Percentiles rank a stretch among this genome's conserved stretches.
Conservation (phyloP, 805 yeast genomes). For the Kuraishia capsulata region DNA sequence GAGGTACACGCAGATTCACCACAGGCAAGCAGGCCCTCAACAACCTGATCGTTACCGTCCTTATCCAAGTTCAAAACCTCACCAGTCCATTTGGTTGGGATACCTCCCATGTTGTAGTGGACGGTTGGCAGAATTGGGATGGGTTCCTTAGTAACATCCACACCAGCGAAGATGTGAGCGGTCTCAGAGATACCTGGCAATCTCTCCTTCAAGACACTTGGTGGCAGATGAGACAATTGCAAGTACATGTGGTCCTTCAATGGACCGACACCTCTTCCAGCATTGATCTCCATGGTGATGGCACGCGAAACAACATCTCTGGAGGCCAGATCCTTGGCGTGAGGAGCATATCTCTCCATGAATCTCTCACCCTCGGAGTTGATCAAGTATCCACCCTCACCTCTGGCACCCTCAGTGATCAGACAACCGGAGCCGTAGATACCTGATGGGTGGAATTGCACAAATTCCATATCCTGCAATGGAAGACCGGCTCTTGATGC, state of each 20-base stretch:
- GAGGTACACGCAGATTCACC: conserved; percentile 99
- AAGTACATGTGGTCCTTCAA: conserved; percentile 90
- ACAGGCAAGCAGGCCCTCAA: conserved; percentile 92
- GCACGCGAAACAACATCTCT: conserved; percentile 98
- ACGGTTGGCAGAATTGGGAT: conserved; percentile 98
- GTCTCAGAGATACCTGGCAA: conserved; percentile 99
- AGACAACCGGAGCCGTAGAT: conserved; percentile 98
- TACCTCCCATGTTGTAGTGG: conserved; percentile 99
- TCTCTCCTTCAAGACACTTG: conserved; percentile 86
- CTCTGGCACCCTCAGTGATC: conserved; percentile 99
- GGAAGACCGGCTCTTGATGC: conserved; percentile 98
- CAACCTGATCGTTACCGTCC: conserved; percentile 81
- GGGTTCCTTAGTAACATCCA: conserved; percentile 98
- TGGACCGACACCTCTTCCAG: conserved; percentile 98
- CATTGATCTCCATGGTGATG: conserved; percentile 96
- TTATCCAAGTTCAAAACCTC: conserved; percentile 81
- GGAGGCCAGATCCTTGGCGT: conserved; percentile 96
- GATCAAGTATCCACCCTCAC: conserved; percentile 97
- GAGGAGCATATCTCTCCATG: conserved; percentile 99
- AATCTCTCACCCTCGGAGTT: conserved; percentile 98
- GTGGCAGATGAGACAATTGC: conserved; percentile 91
- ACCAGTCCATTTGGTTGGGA: conserved; percentile 96
- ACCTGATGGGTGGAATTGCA: conserved; percentile 99
- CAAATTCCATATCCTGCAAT: conserved; percentile 92
- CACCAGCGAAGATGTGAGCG: conserved; percentile 97